phyloP scores from a whole-genome alignment of 164 flowering plant species.

The Berberis thunbergii region DNA sequence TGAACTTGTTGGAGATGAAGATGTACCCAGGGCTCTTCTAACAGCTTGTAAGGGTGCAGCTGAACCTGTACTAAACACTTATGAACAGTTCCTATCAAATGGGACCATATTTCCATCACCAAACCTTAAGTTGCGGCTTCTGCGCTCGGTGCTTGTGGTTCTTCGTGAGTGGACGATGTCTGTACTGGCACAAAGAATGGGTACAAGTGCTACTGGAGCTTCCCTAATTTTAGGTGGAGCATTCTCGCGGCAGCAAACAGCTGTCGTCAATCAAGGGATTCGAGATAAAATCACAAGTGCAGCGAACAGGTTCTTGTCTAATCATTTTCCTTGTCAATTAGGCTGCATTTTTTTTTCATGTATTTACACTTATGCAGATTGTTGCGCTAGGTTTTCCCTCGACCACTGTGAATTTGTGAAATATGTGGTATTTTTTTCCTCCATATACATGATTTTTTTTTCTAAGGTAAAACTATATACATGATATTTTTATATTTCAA shows the following conservation, averaged over 20 bases:
- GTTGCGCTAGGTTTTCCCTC: too few relatives aligned
- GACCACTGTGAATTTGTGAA: too few relatives aligned
- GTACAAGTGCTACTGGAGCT: constrained; percentile 69
- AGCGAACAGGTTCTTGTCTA: constrained; percentile 62
- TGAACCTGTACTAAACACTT: constrained; percentile 77
- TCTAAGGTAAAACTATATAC: too few relatives aligned
- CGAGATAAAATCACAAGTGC: constrained; percentile 89
- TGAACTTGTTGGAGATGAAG: constrained; percentile 87
- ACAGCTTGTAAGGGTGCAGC: constrained; percentile 90
- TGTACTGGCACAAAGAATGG: constrained; percentile 62
- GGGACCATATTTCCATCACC: constrained; percentile 82
- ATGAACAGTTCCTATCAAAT: constrained; percentile 74
- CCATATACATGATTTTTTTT: too few relatives aligned
- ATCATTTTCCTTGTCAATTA: too few relatives aligned
- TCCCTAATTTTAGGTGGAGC: constrained; percentile 54
- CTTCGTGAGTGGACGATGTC: constrained; percentile 97
- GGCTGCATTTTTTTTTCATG: too few relatives aligned
- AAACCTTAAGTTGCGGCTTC: constrained; percentile 62
- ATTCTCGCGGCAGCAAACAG: constrained; percentile 39
- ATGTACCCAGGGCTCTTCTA: constrained; percentile 85
- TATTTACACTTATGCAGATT: too few relatives aligned
- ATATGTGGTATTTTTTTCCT: constrained; percentile 2
- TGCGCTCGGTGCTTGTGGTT: constrained; percentile 72
- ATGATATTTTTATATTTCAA: too few relatives aligned
- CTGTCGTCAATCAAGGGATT: constrained; percentile 58